phyloP scores from a whole-genome alignment of 176 grass and related monocot species.

The Juncus inflexus region DNA sequence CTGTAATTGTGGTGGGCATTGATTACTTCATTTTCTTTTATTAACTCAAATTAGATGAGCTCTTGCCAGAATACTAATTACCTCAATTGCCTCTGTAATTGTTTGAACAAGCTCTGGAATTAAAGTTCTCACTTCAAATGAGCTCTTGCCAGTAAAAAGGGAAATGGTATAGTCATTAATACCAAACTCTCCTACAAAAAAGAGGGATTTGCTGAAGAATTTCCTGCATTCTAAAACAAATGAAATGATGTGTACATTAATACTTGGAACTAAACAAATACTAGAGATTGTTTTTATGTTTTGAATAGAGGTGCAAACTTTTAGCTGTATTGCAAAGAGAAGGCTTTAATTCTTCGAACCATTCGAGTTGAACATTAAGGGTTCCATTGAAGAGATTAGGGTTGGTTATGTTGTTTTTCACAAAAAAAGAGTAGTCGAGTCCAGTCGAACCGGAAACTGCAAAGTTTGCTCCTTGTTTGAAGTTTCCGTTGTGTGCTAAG shows the following conservation, averaged over 20 bases:
- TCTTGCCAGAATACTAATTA: not conserved
- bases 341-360: constrained; percentile 41
- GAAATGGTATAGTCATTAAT: constrained; percentile 33
- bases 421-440: constrained; percentile 30
- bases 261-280: not conserved
- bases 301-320: constrained; percentile 13
- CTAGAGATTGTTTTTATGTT: too few relatives aligned
- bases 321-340: constrained; percentile 29
- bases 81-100: constrained; percentile 15
- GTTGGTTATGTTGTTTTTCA: not conserved
- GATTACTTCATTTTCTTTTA: too few relatives aligned
- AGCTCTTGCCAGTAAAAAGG: not conserved
- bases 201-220: constrained; percentile 28
- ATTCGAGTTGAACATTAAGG: constrained; percentile 35
- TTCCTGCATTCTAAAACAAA: constrained; percentile 21
- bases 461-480: constrained; percentile 43
- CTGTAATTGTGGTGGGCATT: too few relatives aligned
- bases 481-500: constrained; percentile 31
- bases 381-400: constrained; percentile 8
- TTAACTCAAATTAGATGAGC: too few relatives aligned
- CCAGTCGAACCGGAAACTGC: constrained; percentile 33
- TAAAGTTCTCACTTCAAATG: not conserved
- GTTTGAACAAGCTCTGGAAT: constrained; percentile 2
- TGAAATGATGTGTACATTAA: not conserved
- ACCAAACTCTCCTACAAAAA: constrained; percentile 34